Base-by-base conservation (phyloP, 306 rosid genomes). In the Argentina anserina region DNA sequence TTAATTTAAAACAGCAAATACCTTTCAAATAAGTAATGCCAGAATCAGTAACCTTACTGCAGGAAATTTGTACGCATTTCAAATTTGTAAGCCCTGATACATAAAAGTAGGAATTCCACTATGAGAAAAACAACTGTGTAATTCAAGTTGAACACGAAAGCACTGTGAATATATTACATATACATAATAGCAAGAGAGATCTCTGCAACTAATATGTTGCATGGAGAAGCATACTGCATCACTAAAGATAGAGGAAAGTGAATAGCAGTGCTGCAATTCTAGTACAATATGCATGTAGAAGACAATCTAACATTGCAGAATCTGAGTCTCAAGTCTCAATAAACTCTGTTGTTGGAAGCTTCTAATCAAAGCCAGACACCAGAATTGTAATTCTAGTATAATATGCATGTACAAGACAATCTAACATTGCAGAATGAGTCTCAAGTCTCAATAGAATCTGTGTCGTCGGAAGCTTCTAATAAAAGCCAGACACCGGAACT, bases 11-110 rank as follows among this genome's bases (percentile, higher is more conserved):
- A 28, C 67, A 45, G 25, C 9, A 18, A 34, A 60, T 85, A 94
- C 98, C 98, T 91, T 77, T 81, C 59, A 94, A 80, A 83, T 80
- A 88, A 67, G 84, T 72, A 84, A 94, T 79, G 81, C 98, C 98
- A 69, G 50, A 17, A 84, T 94, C 88, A 9, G 95, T 86, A 69
- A 94, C 95, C 83, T 81, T 89, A 81, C 95, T 84, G 91, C 90
- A 85, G 18, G 96, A 86, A 80, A 94, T 81, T 84, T 94, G 91
- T 55, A 94, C 76, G 71, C 77, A 84, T 75, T 71, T 91, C 86
- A 94, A 82, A 79, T 80, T 85, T 72, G 85, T 80, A 75, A 94
- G 97, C 67, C 89, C 97, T 94, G 97, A 69, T 81, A 82, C 45
- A 47, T 53, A 81, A 74, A 65, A 53, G 76, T 76, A 73, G 75